Percentiles rank a stretch among this genome's conserved stretches.
These are phyloP conservation scores for Bjerkandera adusta DNA, from an alignment of 1,284 basidiomycete species.

Conservation along the genomic window DNA sequence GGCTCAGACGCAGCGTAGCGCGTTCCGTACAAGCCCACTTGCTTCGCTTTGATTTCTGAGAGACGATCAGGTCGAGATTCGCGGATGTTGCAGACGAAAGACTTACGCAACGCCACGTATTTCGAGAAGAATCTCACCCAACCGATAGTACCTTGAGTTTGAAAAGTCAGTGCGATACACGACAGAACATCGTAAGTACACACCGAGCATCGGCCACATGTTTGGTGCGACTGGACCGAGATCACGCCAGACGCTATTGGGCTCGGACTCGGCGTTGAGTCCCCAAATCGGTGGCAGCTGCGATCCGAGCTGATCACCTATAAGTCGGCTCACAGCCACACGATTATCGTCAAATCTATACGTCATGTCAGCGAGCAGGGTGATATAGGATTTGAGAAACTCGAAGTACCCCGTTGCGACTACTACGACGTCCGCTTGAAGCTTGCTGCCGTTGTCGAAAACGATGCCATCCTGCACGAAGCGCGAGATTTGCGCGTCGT, in stretches of 20 bases:
- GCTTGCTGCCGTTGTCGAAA: slow-evolving; percentile 64
- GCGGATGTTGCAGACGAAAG: slow-evolving; percentile 3
- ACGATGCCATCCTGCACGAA: slow-evolving; percentile 56
- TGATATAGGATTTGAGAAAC: too few species aligned
- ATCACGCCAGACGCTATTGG: slow-evolving; percentile 48
- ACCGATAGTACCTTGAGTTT: slow-evolving; percentile 58
- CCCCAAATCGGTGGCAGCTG: slow-evolving; percentile 55
- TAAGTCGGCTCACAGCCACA: slow-evolving; percentile 42
- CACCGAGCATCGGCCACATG: slow-evolving; percentile 60
- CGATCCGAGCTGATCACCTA: slow-evolving; percentile 46
- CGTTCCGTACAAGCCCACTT: slow-evolving; percentile 48
- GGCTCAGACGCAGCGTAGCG: slow-evolving; percentile 40
- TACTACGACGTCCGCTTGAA: slow-evolving; percentile 67
- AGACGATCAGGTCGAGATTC: slow-evolving; percentile 6
- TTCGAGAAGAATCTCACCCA: slow-evolving; percentile 55
- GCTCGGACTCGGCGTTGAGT: slow-evolving; percentile 55
- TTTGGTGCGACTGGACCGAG: slow-evolving; percentile 44
- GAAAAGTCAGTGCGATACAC: too few species aligned
- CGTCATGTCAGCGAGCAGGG: slow-evolving; percentile 10
- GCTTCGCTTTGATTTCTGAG: slow-evolving; percentile 60
- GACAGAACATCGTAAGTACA: too few species aligned
- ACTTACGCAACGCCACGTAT: slow-evolving; percentile 59
- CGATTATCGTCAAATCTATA: slow-evolving; percentile 40
- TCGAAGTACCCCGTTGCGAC: slow-evolving; percentile 66
- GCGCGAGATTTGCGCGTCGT: slow-evolving; percentile 50